Evolutionary conservation across 805 yeast genomes (phyloP).

Genomic region (Suhomyces sp.): DNA sequence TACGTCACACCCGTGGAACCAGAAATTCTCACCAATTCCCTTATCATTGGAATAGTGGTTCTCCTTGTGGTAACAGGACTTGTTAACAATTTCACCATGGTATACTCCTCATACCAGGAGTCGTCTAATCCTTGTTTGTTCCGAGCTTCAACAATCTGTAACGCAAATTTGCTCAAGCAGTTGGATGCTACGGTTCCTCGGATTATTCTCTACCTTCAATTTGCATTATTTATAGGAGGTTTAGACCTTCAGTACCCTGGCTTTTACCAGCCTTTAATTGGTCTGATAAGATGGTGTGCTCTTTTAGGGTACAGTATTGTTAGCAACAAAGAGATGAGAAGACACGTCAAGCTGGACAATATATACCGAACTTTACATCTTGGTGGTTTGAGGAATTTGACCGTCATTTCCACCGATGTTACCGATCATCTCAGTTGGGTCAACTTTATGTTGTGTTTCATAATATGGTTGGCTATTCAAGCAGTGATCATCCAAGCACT

Average conservation of each 20-base stretch:
- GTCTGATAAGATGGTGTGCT: conserved; percentile 55
- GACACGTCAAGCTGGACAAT: conserved; percentile 24
- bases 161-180: conserved; percentile 53
- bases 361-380: conserved; percentile 42
- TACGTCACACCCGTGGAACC: conserved; percentile 49
- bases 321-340: conserved; percentile 8
- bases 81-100: conserved; percentile 41
- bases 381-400: conserved; percentile 42
- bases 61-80: conserved; percentile 42
- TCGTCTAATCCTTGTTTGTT: conserved; percentile 51
- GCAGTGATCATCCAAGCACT: conserved; percentile 21
- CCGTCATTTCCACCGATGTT: conserved; percentile 27
- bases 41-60: conserved; percentile 38
- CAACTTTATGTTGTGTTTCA: conserved; percentile 39
- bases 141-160: conserved; percentile 58
- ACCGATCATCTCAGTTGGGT: conserved; percentile 38
- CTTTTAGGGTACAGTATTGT: conserved; percentile 39
- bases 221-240: conserved; percentile 56
- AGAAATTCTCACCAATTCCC: conserved; percentile 27
- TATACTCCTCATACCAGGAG: conserved; percentile 59
- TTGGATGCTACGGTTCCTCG: conserved; percentile 54
- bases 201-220: conserved; percentile 55
- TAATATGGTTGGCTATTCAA: conserved; percentile 25
- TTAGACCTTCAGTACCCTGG: conserved; percentile 61
- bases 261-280: conserved; percentile 54